Base-by-base conservation (phyloP, 441 rosid species). In the Mallotus repandus region DNA sequence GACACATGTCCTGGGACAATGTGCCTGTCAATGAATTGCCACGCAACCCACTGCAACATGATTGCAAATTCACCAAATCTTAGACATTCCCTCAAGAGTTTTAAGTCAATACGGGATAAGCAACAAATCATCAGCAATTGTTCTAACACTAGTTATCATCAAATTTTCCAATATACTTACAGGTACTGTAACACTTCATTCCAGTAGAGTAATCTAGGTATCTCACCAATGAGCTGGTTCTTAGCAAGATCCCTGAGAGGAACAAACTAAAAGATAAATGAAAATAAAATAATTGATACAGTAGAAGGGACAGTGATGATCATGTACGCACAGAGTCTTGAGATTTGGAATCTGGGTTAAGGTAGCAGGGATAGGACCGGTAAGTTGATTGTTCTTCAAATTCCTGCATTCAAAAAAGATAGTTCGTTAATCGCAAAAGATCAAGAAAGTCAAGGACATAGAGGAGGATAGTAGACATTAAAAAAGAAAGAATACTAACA, bases 151-250 rank as follows among this genome's bases (percentile, higher is more conserved):
- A 1, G 32, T 29, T 29, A 29, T 2, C 0, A 29, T 29, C 32
- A 29, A 3, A 29, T 29, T 29, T 29, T 4, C 15, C 3, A 12
- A 22, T 29, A 9, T 9, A 80, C 96, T 87, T 70, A 96, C 99
- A 96, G 95, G 69, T 89, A 95, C 79, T 95, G 99, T 67, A 95
- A 71, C 5, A 93, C 98, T 81, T 95, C 99, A 78, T 89, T 95
- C 99, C 99, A 95, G 59, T 92, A 95, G 18, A 95, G 87, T 48
- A 95, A 72, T 74, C 97, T 83, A 0, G 99, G 97, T 12, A 95
- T 95, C 78, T 91, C 97, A 9, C 99, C 99, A 0, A 75, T 83
- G 13, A 95, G 90, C 81, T 83, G 92, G 78, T 95, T 95, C 35
- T 86, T 80, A 11, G 99, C 97, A 69, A 95, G 93, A 72, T 95